Evolutionary conservation across 2,329 filamentous ascomycete species (phyloP).

Genomic region (Chaetomium olivaceum): DNA sequence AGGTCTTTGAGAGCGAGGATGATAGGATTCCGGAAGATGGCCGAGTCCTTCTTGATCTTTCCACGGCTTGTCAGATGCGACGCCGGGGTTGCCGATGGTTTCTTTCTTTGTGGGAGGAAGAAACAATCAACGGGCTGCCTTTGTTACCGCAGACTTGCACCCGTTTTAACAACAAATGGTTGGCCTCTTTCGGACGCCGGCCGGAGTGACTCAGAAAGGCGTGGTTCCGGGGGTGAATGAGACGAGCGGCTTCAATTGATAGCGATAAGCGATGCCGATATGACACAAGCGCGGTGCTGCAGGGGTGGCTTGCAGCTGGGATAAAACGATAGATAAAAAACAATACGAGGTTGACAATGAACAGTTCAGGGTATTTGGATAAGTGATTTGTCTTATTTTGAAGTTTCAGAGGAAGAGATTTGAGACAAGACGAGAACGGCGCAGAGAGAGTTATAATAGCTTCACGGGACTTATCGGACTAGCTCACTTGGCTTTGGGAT

Average conservation of each 20-base stretch:
- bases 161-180: constrained; percentile 9
- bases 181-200: constrained; percentile 20
- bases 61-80: not conserved
- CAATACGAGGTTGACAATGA: not conserved
- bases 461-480: constrained; percentile 20
- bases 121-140: not conserved
- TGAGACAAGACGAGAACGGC: constrained; percentile 10
- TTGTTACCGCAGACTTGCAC: not conserved
- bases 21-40: not conserved
- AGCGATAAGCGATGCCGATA: constrained; percentile 19
- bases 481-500: constrained; percentile 2
- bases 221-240: constrained; percentile 13
- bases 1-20: not conserved
- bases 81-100: not conserved
- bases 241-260: constrained; percentile 8
- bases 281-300: constrained; percentile 17
- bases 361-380: not conserved
- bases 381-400: constrained; percentile 10
- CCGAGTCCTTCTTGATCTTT: not conserved
- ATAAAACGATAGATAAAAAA: constrained; percentile 5
- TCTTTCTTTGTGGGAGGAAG: not conserved
- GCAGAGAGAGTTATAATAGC: constrained; percentile 18
- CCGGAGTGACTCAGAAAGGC: constrained; percentile 23
- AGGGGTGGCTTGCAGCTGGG: constrained; percentile 7
- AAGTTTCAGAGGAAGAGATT: constrained; percentile 6